These are phyloP conservation scores for Pseudognaphalium luteoalbum DNA, from an alignment of 129 eudicot species.

Conservation along the genomic window DNA sequence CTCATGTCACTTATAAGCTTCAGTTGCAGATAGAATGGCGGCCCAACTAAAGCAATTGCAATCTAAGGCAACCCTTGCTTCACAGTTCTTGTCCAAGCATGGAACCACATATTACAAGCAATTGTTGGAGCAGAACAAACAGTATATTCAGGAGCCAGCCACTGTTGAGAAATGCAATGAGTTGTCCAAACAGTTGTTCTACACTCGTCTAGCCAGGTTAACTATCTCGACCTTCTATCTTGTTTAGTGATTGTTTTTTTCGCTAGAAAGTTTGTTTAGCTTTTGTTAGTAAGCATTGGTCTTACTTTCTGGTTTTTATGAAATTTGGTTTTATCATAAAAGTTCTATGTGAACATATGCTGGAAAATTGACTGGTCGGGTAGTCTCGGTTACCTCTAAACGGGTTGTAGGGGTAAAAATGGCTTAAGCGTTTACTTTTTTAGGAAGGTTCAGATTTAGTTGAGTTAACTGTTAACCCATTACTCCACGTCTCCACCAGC, in stretches of 20 bases:
- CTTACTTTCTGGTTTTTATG: not conserved
- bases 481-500: too few relatives aligned
- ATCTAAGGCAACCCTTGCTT: constrained; percentile 61
- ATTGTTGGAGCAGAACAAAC: constrained; percentile 73
- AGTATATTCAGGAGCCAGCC: constrained; percentile 69
- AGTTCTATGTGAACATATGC: too few relatives aligned
- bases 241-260: not conserved
- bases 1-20: constrained; percentile 5
- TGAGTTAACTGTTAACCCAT: not conserved
- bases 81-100: constrained; percentile 56
- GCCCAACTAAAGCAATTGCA: constrained; percentile 64
- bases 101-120: constrained; percentile 80
- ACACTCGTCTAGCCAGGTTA: constrained; percentile 95
- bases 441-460: not conserved
- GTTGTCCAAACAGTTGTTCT: constrained; percentile 72
- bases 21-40: constrained; percentile 48
- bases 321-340: not conserved
- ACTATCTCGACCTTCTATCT: not conserved
- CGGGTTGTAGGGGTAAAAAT: too few relatives aligned
- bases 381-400: not conserved
- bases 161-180: constrained; percentile 71
- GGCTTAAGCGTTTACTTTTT: not conserved
- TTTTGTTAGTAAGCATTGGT: not conserved
- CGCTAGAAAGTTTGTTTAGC: not conserved
- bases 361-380: not conserved